These are phyloP conservation scores for Tolypocladium endophyticum DNA, from an alignment of 2,329 filamentous ascomycete genomes.

Conservation along the genomic window DNA sequence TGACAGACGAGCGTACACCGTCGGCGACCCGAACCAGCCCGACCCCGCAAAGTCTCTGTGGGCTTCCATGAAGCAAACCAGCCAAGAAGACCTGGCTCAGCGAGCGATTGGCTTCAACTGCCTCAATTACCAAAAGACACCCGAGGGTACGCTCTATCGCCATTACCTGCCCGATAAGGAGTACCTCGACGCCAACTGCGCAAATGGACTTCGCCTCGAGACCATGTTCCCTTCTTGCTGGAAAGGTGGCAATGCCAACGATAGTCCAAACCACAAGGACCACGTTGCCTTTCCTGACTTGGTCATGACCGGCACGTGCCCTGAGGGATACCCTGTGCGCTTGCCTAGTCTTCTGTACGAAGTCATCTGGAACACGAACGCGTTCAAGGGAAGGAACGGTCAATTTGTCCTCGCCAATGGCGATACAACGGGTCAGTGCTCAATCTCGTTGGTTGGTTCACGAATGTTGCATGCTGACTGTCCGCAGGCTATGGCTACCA, in stretches of 20 bases:
- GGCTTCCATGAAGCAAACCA: slow-evolving; percentile 50
- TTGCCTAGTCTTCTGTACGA: slow-evolving; percentile 74
- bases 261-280: slow-evolving; percentile 43
- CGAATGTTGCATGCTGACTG: slow-evolving; percentile 1
- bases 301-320: slow-evolving; percentile 69
- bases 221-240: slow-evolving; percentile 86
- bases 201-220: slow-evolving; percentile 72
- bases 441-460: not conserved
- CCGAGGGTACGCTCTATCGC: slow-evolving; percentile 69
- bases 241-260: slow-evolving; percentile 58
- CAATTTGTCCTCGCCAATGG: slow-evolving; percentile 70
- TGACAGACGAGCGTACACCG: slow-evolving; percentile 56
- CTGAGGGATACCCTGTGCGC: slow-evolving; percentile 54
- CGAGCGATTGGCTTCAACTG: slow-evolving; percentile 93
- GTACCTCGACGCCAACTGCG: slow-evolving; percentile 71
- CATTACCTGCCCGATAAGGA: slow-evolving; percentile 72
- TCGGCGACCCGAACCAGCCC: slow-evolving; percentile 54
- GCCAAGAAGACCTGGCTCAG: slow-evolving; percentile 60
- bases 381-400: slow-evolving; percentile 52
- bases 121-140: slow-evolving; percentile 59
- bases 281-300: slow-evolving; percentile 71
- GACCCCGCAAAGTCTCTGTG: slow-evolving; percentile 61
- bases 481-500: slow-evolving; percentile 60
- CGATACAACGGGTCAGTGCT: slow-evolving; percentile 55
- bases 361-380: slow-evolving; percentile 68